Evolutionary conservation across 495 filamentous ascomycete species (phyloP).

Genomic region (Elasticomyces elasticus): DNA sequence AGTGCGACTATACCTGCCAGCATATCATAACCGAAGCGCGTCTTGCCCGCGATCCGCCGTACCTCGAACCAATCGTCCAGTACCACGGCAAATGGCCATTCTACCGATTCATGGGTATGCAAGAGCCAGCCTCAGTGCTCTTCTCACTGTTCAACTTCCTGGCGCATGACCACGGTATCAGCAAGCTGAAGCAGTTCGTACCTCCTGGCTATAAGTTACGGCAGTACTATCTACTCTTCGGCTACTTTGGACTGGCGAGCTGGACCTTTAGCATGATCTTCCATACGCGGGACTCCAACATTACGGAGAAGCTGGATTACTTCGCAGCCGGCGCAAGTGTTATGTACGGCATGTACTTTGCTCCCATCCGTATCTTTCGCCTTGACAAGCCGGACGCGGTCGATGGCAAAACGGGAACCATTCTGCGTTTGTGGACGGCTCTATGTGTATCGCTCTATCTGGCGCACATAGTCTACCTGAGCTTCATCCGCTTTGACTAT

Average conservation of each 20-base stretch:
- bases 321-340: constrained; percentile 88
- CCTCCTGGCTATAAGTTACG: constrained; percentile 65
- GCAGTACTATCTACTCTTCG: constrained; percentile 68
- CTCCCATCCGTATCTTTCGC: constrained; percentile 69
- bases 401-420: constrained; percentile 36
- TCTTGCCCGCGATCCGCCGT: constrained; percentile 51
- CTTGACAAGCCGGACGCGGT: constrained; percentile 54
- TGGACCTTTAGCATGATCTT: constrained; percentile 88
- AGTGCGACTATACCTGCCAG: constrained; percentile 98
- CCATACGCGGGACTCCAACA: constrained; percentile 72
- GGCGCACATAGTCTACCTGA: constrained; percentile 74
- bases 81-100: constrained; percentile 99
- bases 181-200: constrained; percentile 55
- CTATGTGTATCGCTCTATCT: constrained; percentile 62
- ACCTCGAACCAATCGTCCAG: constrained; percentile 63
- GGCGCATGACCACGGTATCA: constrained; percentile 74
- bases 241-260: constrained; percentile 68
- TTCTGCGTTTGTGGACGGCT: constrained; percentile 63
- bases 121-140: constrained; percentile 86
- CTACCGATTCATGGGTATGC: constrained; percentile 75
- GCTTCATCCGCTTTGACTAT: constrained; percentile 83
- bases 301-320: constrained; percentile 92
- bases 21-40: constrained; percentile 78
- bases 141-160: constrained; percentile 85
- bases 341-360: constrained; percentile 80